Evolutionary conservation across 192 early-diverging fungal genomes (phyloP).

Genomic region (Neocallimastix lanati): DNA sequence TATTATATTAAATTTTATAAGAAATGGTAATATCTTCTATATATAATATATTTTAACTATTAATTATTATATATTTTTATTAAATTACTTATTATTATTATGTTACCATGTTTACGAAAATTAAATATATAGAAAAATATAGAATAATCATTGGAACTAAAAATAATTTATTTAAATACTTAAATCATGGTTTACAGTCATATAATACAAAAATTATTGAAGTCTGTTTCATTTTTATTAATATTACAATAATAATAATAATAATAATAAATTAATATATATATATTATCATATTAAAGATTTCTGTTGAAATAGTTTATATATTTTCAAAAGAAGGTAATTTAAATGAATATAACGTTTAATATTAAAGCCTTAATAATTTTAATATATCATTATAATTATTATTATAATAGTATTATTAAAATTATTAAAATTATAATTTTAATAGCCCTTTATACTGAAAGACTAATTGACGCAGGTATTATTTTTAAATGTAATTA

Average conservation of each 20-base stretch:
- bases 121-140: background rate
- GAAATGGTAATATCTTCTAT: background rate
- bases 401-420: no score
- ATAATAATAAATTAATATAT: background rate
- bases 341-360: no score
- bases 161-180: background rate
- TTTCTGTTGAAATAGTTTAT: background rate
- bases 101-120: no score
- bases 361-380: no score
- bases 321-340: background rate
- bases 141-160: background rate
- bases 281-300: background rate
- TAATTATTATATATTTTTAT: no score
- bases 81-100: no score
- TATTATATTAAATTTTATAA: background rate
- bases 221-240: no score
- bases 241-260: background rate
- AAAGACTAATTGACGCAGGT: background rate
- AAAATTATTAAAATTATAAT: no score
- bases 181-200: background rate
- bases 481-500: background rate
- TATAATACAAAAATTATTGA: background rate
- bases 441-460: background rate
- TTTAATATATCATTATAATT: no score
- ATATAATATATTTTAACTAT: no score